Evolutionary conservation across 1,139 yeast species (phyloP).

Genomic region (Eremothecium gossypii): DNA sequence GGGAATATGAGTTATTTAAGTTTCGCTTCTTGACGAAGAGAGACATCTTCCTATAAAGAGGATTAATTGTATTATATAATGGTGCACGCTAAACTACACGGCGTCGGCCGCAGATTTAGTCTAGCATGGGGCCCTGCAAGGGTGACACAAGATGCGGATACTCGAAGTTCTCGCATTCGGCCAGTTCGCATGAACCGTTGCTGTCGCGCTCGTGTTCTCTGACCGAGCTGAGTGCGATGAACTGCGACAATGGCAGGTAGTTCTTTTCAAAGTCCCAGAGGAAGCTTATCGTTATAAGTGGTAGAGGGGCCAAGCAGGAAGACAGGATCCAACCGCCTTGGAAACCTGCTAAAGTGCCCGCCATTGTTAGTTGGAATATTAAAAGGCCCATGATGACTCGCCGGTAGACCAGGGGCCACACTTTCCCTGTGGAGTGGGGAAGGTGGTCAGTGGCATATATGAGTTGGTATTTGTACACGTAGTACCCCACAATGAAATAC

Average conservation of each 20-base stretch:
- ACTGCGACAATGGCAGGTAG: constrained; percentile 70
- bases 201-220: constrained; percentile 30
- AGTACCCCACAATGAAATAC: constrained; percentile 66
- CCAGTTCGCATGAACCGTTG: constrained; percentile 34
- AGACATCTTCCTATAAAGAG: constrained; percentile 4
- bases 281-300: constrained; percentile 54
- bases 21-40: constrained; percentile 5
- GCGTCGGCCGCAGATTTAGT: background rate
- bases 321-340: constrained; percentile 71
- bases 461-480: constrained; percentile 72
- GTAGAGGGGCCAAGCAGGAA: constrained; percentile 62
- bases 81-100: background rate
- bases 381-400: constrained; percentile 62
- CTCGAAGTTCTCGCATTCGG: constrained; percentile 47
- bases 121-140: constrained; percentile 59
- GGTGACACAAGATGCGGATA: constrained; percentile 64
- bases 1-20: constrained; percentile 7
- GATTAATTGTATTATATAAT: background rate
- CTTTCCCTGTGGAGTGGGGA: constrained; percentile 82
- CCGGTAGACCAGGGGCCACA: constrained; percentile 75
- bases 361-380: constrained; percentile 81
- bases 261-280: constrained; percentile 77
- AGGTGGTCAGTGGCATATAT: constrained; percentile 76
- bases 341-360: constrained; percentile 74
- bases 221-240: constrained; percentile 74